These are phyloP conservation scores for Taphrina sp. DNA, from an alignment of 1,139 yeast genomes.

Conservation along the genomic window DNA sequence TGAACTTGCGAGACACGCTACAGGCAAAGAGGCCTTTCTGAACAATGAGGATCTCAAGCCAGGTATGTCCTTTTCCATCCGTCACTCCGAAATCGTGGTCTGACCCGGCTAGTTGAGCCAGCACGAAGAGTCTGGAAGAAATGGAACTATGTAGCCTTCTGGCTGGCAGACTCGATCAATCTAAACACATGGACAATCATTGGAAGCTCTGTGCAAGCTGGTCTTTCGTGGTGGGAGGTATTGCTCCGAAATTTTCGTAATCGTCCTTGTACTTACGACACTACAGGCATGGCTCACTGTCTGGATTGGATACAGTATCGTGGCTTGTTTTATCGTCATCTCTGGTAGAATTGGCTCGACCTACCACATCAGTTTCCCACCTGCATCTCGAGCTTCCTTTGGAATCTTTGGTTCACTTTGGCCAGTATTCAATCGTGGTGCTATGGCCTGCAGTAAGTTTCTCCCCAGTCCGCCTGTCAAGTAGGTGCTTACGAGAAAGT, in stretches of 20 bases:
- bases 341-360: constrained; percentile 48
- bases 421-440: constrained; percentile 45
- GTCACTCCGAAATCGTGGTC: background rate
- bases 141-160: constrained; percentile 36
- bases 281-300: constrained; percentile 41
- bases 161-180: constrained; percentile 55
- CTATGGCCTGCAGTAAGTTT: constrained; percentile 43
- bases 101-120: constrained; percentile 13
- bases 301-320: constrained; percentile 45
- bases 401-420: constrained; percentile 45
- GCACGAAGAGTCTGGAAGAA: constrained; percentile 35
- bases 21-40: constrained; percentile 30
- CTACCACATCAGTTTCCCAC: constrained; percentile 47
- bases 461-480: constrained; percentile 30
- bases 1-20: constrained; percentile 12
- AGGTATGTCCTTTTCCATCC: background rate
- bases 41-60: constrained; percentile 26
- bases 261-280: background rate
- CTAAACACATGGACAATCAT: constrained; percentile 81
- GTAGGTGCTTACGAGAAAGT: constrained; percentile 35
- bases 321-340: constrained; percentile 44
- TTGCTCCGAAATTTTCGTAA: too few species aligned
- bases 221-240: constrained; percentile 46
- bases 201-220: constrained; percentile 39
- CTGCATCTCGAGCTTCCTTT: constrained; percentile 45